Evolutionary conservation across 1,284 basidiomycete species (phyloP).

Genomic region (Neonothopanus nambi): DNA sequence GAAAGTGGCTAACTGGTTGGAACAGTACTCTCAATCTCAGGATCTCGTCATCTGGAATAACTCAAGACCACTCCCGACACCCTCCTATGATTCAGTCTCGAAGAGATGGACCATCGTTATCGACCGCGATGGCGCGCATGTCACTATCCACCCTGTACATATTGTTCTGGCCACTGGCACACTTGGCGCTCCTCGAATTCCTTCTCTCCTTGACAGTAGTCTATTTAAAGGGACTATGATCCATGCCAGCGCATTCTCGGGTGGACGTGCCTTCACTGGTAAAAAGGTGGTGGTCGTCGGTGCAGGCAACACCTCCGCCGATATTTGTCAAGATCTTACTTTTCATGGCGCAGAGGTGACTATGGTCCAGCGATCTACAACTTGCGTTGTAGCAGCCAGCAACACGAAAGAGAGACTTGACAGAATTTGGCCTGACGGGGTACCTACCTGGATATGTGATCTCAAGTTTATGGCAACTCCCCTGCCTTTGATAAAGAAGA

Average conservation of each 20-base stretch:
- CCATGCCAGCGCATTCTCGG: conserved; percentile 32
- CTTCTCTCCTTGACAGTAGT: conserved; percentile 25
- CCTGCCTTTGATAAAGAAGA: conserved; percentile 34
- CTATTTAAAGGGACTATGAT: conserved; percentile 32
- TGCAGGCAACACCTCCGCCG: conserved; percentile 39
- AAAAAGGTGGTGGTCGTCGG: conserved; percentile 40
- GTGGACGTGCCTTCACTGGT: conserved; percentile 28
- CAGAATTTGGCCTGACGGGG: conserved; percentile 38
- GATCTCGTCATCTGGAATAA: conserved; percentile 39
- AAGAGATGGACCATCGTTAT: conserved; percentile 35
- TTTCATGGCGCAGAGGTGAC: conserved; percentile 33
- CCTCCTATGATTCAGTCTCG: conserved; percentile 29
- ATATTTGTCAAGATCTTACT: conserved; percentile 39
- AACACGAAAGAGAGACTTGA: conserved; percentile 26
- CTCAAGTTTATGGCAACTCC: conserved; percentile 43
- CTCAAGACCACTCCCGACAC: conserved; percentile 25
- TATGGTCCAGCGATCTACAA: conserved; percentile 41
- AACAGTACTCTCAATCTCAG: conserved; percentile 35
- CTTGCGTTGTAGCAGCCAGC: conserved; percentile 35
- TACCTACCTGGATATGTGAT: conserved; percentile 45
- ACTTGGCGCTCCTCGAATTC: conserved; percentile 33
- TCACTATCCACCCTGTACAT: conserved; percentile 34
- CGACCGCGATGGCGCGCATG: conserved; percentile 24
- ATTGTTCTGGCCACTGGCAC: conserved; percentile 39
- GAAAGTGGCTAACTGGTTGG: conserved; percentile 40